Evolutionary conservation across 2,329 filamentous ascomycete genomes (phyloP).

Genomic region (Ophiostoma australiae): DNA sequence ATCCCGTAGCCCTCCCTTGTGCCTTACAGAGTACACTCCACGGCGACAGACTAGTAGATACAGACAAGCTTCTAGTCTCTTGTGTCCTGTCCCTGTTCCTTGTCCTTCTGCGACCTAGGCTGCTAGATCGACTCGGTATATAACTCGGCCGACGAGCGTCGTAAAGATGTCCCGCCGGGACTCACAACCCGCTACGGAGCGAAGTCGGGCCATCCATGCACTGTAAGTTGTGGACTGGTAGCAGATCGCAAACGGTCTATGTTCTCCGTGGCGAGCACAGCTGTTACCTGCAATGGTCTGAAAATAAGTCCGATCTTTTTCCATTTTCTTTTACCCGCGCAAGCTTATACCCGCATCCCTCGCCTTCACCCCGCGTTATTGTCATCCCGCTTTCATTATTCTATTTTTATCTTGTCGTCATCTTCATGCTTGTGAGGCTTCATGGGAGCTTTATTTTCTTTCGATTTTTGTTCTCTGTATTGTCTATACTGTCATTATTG

Average conservation of each 20-base stretch:
- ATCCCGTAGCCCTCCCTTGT: neutral
- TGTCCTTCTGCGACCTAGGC: neutral
- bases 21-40: neutral
- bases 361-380: slow-evolving; percentile 7
- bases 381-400: neutral
- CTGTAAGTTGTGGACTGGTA: neutral
- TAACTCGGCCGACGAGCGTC: slow-evolving; percentile 13
- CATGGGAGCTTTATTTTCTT: neutral
- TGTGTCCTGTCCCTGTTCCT: neutral
- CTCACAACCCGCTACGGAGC: neutral
- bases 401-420: neutral
- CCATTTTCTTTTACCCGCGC: neutral
- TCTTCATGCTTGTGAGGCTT: neutral
- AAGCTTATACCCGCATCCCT: slow-evolving; percentile 5
- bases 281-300: neutral
- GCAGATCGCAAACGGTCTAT: neutral
- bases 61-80: neutral
- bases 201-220: slow-evolving; percentile 3
- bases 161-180: slow-evolving; percentile 11
- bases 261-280: neutral
- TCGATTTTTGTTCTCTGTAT: neutral
- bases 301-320: slow-evolving; percentile 4
- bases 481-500: neutral
- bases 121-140: neutral
- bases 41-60: neutral